Evolutionary conservation across 2,329 filamentous ascomycete genomes (phyloP), one percentile per base, ranked within the genome.

Genomic region (Herpomyces periplanetae): DNA sequence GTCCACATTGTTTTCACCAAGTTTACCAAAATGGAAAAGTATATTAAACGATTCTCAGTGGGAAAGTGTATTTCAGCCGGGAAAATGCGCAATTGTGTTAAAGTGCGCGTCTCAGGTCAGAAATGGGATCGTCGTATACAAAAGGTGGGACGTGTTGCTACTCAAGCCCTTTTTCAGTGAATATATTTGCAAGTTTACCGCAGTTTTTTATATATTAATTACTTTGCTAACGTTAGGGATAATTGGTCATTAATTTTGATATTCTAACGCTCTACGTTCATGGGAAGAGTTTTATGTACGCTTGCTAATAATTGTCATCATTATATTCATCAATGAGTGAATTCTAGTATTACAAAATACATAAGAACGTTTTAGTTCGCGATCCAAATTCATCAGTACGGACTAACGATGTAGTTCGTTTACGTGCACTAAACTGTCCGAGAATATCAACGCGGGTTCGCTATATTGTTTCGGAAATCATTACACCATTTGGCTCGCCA

Each of bases 41-140:
- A n/a, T n/a, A n/a, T n/a, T n/a, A n/a, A n/a, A n/a, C n/a, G n/a
- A n/a, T n/a, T n/a, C n/a, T n/a, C n/a, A n/a, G n/a, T n/a, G n/a
- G n/a, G n/a, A n/a, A n/a, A n/a, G n/a, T n/a, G n/a, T n/a, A n/a
- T 73, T 19, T 68, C 63, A 16, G 56, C 64, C 4, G 66, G 65
- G 9, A 47, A 59, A 23, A 71, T 71, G 60, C 41, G 55, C 23
- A 65, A 60, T 39, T 71, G 64, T 2, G 62, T 71, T 22, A 71
- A 65, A 39, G 65, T 73, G 25, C 52, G 57, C 27, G 47, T 73
- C 7, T 58, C 61, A 19, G 51, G 48, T 7, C 52, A 58, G 33
- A 49, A 53, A 33, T 75, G 61, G 59, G 64, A 73, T 34, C 49
- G 47, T 23, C 45, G 49, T 25, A 50, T 75, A 21, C 48, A 57